Conservation (phyloP, 164 flowering plant species). For the Sedum album region DNA sequence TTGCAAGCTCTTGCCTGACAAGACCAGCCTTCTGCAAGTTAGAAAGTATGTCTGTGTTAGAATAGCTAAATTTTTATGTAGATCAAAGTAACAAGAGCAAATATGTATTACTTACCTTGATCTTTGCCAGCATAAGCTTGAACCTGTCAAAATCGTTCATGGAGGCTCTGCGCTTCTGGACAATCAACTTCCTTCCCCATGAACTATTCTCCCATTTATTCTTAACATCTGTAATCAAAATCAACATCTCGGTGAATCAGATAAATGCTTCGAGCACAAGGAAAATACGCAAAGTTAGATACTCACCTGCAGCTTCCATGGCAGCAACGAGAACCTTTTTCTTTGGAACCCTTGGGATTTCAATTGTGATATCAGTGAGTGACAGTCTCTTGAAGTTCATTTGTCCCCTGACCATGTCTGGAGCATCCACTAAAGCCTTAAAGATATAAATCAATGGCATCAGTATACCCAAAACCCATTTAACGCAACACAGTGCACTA, state of each 20-base stretch:
- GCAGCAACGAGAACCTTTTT: constrained; percentile 74
- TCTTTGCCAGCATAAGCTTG: constrained; percentile 78
- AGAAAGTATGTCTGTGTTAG: background rate
- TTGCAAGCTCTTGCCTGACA: constrained; percentile 71
- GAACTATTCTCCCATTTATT: constrained; percentile 82
- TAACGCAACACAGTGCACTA: too few relatives aligned
- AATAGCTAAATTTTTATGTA: background rate
- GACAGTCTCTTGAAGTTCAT: constrained; percentile 93
- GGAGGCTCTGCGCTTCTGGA: constrained; percentile 71
- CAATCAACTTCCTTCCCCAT: constrained; percentile 86
- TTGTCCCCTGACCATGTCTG: constrained; percentile 79
- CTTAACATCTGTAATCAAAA: constrained; percentile 54
- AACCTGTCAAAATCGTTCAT: constrained; percentile 83
- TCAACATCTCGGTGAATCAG: background rate
- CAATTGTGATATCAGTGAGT: constrained; percentile 78
- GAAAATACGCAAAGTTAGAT: too few relatives aligned
- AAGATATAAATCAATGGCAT: background rate
- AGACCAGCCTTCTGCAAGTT: constrained; percentile 59
- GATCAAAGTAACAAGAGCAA: background rate
- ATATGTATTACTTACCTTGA: constrained; percentile 49
- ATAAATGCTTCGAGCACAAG: too few relatives aligned
- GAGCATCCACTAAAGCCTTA: constrained; percentile 87
- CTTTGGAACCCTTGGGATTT: constrained; percentile 61
- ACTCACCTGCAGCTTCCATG: constrained; percentile 82
- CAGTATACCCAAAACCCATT: background rate